phyloP scores from a whole-genome alignment of 1,284 basidiomycete species.

The Ceratobasidium sp. region DNA sequence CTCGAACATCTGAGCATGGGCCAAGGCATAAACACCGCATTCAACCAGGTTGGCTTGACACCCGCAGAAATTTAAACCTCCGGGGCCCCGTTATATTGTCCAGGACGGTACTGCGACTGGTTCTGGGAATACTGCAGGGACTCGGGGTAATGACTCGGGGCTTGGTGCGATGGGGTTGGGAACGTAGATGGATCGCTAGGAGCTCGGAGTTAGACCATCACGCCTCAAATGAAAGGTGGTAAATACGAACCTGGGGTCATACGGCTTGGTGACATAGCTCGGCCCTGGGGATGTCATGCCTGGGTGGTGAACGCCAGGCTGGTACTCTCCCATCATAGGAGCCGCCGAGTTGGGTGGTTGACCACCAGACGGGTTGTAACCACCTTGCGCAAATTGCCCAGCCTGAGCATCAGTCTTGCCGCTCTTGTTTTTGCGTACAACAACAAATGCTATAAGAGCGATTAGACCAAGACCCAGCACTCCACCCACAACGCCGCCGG shows the following conservation, averaged over 20 bases:
- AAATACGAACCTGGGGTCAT: constrained; percentile 33
- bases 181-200: constrained; percentile 17
- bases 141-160: constrained; percentile 19
- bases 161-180: background rate
- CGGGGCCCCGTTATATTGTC: constrained; percentile 35
- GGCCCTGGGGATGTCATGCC: constrained; percentile 10
- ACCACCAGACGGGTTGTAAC: background rate
- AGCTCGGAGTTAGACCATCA: background rate
- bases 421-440: constrained; percentile 40
- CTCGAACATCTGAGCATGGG: background rate
- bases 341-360: constrained; percentile 6
- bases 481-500: constrained; percentile 54
- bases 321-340: constrained; percentile 35
- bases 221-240: background rate
- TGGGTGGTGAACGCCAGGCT: constrained; percentile 12
- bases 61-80: constrained; percentile 15
- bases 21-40: background rate
- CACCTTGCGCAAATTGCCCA: background rate
- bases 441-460: constrained; percentile 48
- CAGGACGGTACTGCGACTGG: constrained; percentile 14
- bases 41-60: background rate
- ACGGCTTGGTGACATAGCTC: constrained; percentile 3
- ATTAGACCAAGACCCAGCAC: constrained; percentile 50
- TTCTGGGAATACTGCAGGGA: constrained; percentile 18
- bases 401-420: background rate